Percentiles rank a stretch among this genome's conserved stretches.
phyloP scores from a whole-genome alignment of 1,139 yeast genomes.

The Schwanniomyces etchellsii region DNA sequence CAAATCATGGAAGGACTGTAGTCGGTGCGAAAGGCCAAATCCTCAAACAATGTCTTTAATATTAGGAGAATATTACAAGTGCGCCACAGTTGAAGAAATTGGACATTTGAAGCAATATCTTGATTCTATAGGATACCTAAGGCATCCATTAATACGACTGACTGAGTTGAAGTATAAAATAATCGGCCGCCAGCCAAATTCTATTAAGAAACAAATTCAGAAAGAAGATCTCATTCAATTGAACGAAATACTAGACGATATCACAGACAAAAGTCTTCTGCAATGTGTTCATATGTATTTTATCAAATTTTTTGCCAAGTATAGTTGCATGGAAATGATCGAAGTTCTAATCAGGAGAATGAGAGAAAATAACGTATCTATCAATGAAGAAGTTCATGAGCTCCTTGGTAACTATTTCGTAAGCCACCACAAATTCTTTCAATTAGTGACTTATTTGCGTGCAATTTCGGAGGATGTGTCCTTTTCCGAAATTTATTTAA shows the following conservation, averaged over 20 bases:
- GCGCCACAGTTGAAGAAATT: conserved; percentile 25
- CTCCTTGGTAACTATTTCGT: conserved; percentile 20
- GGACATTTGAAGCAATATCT: conserved; percentile 17
- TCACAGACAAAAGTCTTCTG: conserved; percentile 4
- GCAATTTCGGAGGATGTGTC: conserved; percentile 12
- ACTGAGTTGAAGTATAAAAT: conserved; percentile 22
- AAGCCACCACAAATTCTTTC: conserved; percentile 20
- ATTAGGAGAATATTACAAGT: conserved; percentile 24
- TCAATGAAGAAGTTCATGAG: conserved; percentile 13
- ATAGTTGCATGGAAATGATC: conserved; percentile 16
- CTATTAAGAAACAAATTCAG: conserved; percentile 19
- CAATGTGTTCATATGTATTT: conserved; percentile 10
- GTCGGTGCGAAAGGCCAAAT: conserved; percentile 18
- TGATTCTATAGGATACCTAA: conserved; percentile 14
- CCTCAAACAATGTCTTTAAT: conserved; percentile 23
- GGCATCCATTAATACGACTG: conserved; percentile 19
- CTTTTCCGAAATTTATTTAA: conserved; percentile 18
- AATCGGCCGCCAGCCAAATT: conserved; percentile 19
- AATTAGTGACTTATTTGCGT: conserved; percentile 19
- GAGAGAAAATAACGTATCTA: conserved; percentile 17
- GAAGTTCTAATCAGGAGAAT: conserved; percentile 20
- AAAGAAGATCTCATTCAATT: conserved; percentile 20
- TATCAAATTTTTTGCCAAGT: conserved; percentile 11
- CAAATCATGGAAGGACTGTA: conserved; percentile 24
- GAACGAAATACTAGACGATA: conserved; percentile 12